A percentile compares a stretch with the other conserved stretches of the same genome.
phyloP scores from a whole-genome alignment of 495 filamentous ascomycete species.

The Cercophora scortea region DNA sequence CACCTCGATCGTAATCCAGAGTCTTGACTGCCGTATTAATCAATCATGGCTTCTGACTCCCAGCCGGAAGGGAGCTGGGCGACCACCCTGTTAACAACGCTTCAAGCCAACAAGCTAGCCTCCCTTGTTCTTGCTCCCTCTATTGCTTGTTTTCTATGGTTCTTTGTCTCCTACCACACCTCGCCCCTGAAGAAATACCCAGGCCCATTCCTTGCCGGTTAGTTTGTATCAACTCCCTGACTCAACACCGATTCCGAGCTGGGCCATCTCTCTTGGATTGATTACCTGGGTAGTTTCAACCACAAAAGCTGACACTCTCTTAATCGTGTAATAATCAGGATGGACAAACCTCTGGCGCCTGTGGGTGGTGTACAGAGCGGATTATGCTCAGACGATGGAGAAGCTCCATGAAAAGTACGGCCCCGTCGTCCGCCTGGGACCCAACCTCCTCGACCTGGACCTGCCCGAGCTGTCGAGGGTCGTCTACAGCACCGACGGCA shows the following conservation, averaged over 20 bases:
- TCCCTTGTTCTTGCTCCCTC: background rate
- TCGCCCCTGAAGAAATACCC: slow-evolving; percentile 24
- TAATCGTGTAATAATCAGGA: slow-evolving; percentile 8
- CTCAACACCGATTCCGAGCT: too few species aligned
- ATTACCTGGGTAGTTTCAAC: too few species aligned
- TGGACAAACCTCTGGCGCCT: slow-evolving; percentile 26
- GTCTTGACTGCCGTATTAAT: too few species aligned
- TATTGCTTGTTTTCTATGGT: slow-evolving; percentile 16
- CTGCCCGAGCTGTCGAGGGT: slow-evolving; percentile 14
- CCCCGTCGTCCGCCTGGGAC: slow-evolving; percentile 27
- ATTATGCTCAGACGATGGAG: slow-evolving; percentile 18
- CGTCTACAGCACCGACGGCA: slow-evolving; percentile 19
- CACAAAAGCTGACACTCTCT: background rate
- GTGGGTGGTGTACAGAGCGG: slow-evolving; percentile 15
- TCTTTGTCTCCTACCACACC: slow-evolving; percentile 14
- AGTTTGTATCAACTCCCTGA: too few species aligned
- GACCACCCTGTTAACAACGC: background rate
- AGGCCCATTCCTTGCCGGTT: slow-evolving; percentile 22
- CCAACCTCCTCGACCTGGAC: slow-evolving; percentile 27
- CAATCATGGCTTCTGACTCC: too few species aligned
- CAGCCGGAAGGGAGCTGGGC: background rate
- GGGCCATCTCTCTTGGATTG: background rate
- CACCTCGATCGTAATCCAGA: too few species aligned
- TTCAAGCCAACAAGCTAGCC: background rate
- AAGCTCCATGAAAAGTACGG: slow-evolving; percentile 30